Evolutionary conservation across 2,329 filamentous ascomycete genomes (phyloP), one percentile per base, ranked within the genome.

Genomic region (Clonostachys chloroleuca): DNA sequence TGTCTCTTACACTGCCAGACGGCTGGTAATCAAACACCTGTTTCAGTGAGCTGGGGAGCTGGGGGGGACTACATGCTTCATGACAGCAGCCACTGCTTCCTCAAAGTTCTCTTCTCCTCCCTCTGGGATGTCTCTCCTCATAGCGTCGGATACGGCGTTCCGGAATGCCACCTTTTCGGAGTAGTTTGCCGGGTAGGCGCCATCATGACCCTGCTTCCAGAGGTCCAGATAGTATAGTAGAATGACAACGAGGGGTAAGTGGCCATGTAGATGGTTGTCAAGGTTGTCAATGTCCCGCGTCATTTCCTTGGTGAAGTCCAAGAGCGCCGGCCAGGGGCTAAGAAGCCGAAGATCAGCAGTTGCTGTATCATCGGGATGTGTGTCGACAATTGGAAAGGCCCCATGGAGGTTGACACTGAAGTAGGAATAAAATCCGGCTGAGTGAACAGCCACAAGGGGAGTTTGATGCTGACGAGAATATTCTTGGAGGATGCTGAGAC

Each of bases 81-180:
- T 75, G 1, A 97, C 91, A 6, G 92, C 90, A 13, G 83, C 84
- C 42, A 85, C 83, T 5, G 94, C 95, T 67, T 99, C 94, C 51
- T 96, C 90, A 60, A 91, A 99, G 65, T 99, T 99, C 70, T 99
- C 94, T 62, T 99, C 94, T 48, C 87, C 89, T 42, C 91, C 92
- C 63, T 95, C 91, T 1, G 89, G 66, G 49, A 83, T 95, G 55
- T 86, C 72, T 44, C 73, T 87, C 56, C 91, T 81, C 56, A 86
- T 80, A 4, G 79, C 82, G 6, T 75, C 73, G 12, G 82, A 74
- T 2, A 99, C 81, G 12, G 85, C 67, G 30, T 84, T 79, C 47
- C 88, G 79, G 63, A 99, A 97, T 13, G 84, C 84, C 8, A 77
- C 84, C 72, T 99, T 99, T 53, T 97, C 90, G 52, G 86, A 83